A percentile compares a stretch with the other conserved stretches of the same genome.
phyloP scores from a whole-genome alignment of 495 filamentous ascomycete species.

The Podospora tetraspora region DNA sequence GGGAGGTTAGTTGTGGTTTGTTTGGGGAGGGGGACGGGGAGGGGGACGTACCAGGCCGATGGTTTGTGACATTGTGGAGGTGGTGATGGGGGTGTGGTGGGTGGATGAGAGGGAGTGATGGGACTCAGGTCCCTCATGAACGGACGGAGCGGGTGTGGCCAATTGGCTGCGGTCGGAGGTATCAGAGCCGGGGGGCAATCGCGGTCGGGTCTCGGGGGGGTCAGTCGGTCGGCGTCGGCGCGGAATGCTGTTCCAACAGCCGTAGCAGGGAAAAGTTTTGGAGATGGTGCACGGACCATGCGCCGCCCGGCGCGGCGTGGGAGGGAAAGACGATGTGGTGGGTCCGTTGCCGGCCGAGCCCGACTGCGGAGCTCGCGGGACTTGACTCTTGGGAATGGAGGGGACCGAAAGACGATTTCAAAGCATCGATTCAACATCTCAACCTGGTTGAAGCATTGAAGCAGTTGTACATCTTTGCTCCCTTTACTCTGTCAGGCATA shows the following conservation, averaged over 20 bases:
- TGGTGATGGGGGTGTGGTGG: conserved; percentile 17
- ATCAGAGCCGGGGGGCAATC: neutral
- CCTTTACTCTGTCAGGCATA: neutral
- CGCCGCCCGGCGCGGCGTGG: neutral
- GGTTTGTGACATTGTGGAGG: conserved; percentile 58
- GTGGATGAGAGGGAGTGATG: conserved; percentile 13
- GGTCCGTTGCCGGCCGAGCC: conserved; percentile 4
- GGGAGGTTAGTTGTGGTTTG: conserved; percentile 8
- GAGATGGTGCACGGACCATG: conserved; percentile 1
- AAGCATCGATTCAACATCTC: conserved; percentile 6
- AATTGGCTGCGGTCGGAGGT: neutral
- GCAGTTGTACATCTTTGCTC: neutral
- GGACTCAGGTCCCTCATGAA: conserved; percentile 20
- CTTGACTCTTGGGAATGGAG: neutral
- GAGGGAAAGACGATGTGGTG: neutral
- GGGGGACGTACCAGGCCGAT: conserved; percentile 53
- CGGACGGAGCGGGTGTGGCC: neutral
- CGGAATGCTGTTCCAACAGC: neutral
- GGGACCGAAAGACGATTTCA: conserved; percentile 8
- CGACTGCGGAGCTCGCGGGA: conserved; percentile 11
- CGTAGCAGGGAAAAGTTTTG: conserved; percentile 11
- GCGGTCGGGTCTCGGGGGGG: neutral
- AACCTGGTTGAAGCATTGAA: neutral
- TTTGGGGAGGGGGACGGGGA: neutral
- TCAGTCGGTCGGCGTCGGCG: neutral